Percentiles rank a stretch among this genome's conserved stretches.
Conservation (phyloP, 163 green algal species). For the Scenedesmus sp. region DNA sequence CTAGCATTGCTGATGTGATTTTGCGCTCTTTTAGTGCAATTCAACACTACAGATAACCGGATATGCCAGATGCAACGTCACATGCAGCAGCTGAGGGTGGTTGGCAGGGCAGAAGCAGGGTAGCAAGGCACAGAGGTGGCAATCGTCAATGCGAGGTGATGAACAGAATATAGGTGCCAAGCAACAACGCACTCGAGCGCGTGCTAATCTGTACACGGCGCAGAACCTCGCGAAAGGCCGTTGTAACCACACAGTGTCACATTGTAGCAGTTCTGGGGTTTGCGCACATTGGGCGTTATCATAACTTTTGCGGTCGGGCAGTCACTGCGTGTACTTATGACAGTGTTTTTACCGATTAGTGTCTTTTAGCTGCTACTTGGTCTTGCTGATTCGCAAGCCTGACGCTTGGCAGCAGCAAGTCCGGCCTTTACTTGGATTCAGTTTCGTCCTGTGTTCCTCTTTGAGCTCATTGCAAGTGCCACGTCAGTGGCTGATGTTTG, state of each 20-base stretch:
- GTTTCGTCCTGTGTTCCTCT: not conserved
- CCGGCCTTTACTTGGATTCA: not conserved
- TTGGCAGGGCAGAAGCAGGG: not conserved
- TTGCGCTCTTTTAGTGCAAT: not conserved
- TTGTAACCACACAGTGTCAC: constrained; percentile 11
- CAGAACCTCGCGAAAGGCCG: not conserved
- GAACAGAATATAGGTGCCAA: not conserved
- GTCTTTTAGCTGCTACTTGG: not conserved
- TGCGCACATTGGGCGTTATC: not conserved
- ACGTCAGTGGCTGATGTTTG: not conserved
- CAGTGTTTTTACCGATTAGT: not conserved
- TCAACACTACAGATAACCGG: not conserved
- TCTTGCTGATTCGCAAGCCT: not conserved
- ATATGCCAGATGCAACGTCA: not conserved
- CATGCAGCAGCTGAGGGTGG: not conserved
- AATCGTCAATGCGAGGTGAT: not conserved
- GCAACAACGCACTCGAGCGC: not conserved
- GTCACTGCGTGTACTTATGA: not conserved
- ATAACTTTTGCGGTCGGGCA: not conserved
- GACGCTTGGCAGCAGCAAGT: not conserved
- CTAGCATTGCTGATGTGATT: not conserved
- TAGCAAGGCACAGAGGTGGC: not conserved
- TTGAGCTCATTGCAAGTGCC: not conserved
- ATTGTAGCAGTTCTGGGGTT: constrained; percentile 16
- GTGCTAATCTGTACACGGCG: too few species aligned